Evolutionary conservation across 228 moss, liverwort and hornwort species (phyloP).

Genomic region (Sphagnum fallax): DNA sequence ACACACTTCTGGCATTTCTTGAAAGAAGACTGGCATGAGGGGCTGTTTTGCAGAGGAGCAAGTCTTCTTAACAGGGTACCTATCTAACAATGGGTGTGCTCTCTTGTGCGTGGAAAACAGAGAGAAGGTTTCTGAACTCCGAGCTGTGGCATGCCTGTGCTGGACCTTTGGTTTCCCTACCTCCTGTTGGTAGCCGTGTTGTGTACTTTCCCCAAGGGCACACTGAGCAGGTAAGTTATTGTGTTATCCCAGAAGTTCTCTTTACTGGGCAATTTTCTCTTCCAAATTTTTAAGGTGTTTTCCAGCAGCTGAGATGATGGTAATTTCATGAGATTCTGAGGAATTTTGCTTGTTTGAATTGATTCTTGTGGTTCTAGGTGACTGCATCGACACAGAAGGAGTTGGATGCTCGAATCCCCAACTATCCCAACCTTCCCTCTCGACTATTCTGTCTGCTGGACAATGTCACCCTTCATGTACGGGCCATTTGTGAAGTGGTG

Average conservation of each 20-base stretch:
- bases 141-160: slow-evolving; percentile 99
- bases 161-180: slow-evolving; percentile 89
- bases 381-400: slow-evolving; percentile 46
- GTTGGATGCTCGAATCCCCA: slow-evolving; percentile 47
- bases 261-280: neutral
- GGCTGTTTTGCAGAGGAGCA: slow-evolving; percentile 27
- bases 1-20: neutral
- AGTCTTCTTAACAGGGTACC: too few species aligned
- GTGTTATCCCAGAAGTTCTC: neutral
- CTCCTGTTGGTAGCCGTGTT: slow-evolving; percentile 76
- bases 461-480: slow-evolving; percentile 63
- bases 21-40: slow-evolving; percentile 5
- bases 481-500: too few species aligned
- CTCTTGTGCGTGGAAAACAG: slow-evolving; percentile 2
- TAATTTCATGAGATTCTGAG: neutral
- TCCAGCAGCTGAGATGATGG: neutral
- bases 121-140: slow-evolving; percentile 82
- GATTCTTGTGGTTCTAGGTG: slow-evolving; percentile 13
- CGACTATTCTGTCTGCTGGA: slow-evolving; percentile 52
- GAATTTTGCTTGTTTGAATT: neutral
- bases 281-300: neutral
- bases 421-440: slow-evolving; percentile 56
- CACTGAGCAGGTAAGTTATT: slow-evolving; percentile 75
- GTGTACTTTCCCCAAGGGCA: slow-evolving; percentile 99
- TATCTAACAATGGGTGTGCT: too few species aligned